Evolutionary conservation across 2,329 filamentous ascomycete genomes (phyloP).

Genomic region (Purpureocillium takamizusanense): DNA sequence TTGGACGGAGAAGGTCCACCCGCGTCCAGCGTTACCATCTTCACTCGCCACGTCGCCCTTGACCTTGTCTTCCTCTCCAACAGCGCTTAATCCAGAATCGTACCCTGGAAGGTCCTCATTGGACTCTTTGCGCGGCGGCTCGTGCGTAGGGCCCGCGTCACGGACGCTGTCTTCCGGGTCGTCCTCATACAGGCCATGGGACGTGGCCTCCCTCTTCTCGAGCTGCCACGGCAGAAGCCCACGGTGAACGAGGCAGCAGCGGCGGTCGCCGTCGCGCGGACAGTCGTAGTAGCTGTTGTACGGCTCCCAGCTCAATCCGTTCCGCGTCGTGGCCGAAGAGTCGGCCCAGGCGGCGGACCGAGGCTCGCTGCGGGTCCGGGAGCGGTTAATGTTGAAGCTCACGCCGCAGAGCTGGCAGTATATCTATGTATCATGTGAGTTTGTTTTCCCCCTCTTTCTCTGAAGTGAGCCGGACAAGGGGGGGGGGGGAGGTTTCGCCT

Average conservation of each 20-base stretch:
- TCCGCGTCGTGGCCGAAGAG: not conserved
- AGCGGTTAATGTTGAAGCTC: constrained; percentile 18
- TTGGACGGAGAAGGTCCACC: not conserved
- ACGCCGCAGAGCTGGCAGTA: constrained; percentile 17
- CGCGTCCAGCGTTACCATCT: not conserved
- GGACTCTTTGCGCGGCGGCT: too few relatives aligned
- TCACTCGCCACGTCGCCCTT: too few relatives aligned
- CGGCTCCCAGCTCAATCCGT: not conserved
- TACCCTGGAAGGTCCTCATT: too few relatives aligned
- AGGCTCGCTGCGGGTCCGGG: constrained; percentile 11
- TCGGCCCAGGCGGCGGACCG: constrained; percentile 8
- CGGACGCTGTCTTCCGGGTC: not conserved
- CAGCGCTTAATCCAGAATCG: too few relatives aligned
- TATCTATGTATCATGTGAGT: constrained; percentile 1
- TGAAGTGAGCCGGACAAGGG: too few relatives aligned
- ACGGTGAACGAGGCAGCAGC: constrained; percentile 6
- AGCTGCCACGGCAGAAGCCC: constrained; percentile 1
- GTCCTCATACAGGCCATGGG: constrained; percentile 1
- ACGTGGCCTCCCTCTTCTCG: not conserved
- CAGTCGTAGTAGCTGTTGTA: not conserved
- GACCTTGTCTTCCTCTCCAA: too few relatives aligned
- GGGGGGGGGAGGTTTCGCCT: too few relatives aligned
- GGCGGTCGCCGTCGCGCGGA: constrained; percentile 1
- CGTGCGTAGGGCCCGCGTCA: not conserved
- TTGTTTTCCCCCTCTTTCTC: too few relatives aligned